Evolutionary conservation across 345 rosid species (phyloP).

Genomic region (Linum usitatissimum): DNA sequence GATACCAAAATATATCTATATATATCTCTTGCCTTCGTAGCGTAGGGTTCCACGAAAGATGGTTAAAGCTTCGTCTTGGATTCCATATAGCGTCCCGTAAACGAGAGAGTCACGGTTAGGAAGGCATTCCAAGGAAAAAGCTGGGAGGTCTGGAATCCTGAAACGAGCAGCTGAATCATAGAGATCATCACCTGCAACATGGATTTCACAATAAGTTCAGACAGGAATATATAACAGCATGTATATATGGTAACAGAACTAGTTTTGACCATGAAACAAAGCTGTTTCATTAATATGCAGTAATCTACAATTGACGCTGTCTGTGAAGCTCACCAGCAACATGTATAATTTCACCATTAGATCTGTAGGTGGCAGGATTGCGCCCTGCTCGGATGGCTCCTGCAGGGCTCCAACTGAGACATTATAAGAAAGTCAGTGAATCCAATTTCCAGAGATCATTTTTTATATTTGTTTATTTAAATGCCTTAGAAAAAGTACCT

Average conservation of each 20-base stretch:
- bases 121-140: constrained; percentile 87
- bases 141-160: constrained; percentile 71
- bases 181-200: constrained; percentile 49
- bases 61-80: constrained; percentile 63
- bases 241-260: background rate
- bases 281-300: too few species aligned
- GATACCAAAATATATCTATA: background rate
- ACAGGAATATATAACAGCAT: too few species aligned
- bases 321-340: constrained; percentile 46
- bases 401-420: constrained; percentile 86
- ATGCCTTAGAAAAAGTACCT: constrained; percentile 34
- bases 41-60: constrained; percentile 89
- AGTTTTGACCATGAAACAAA: too few species aligned
- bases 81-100: constrained; percentile 68
- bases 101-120: constrained; percentile 80
- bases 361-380: constrained; percentile 71
- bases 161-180: constrained; percentile 58
- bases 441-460: too few species aligned
- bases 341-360: constrained; percentile 38
- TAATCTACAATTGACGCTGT: too few species aligned
- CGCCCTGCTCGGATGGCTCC: constrained; percentile 73
- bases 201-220: constrained; percentile 3
- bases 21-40: constrained; percentile 57
- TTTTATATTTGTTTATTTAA: background rate
- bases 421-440: constrained; percentile 9